Base-by-base conservation (phyloP, 2,329 filamentous ascomycete species). In the Epichloe amarillans region DNA sequence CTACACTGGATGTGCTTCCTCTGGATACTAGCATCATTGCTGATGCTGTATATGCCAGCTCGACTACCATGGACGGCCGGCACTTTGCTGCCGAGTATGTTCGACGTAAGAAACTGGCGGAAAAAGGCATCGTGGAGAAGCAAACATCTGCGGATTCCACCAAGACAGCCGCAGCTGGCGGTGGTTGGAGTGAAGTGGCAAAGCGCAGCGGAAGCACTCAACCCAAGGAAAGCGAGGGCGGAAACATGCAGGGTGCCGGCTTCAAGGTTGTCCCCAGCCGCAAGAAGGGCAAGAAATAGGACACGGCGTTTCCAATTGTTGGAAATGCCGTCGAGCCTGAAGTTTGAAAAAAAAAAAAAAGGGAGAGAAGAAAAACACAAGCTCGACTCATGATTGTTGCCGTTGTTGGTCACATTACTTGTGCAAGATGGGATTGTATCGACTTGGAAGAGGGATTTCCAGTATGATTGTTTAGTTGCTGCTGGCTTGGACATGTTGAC, bases 61-160 rank as follows among this genome's bases (percentile, higher is more conserved):
- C 88, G 2, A 85, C 84, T 60, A 94, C 90, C 1, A 87, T 98
- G 68, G 89, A 98, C 62, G 89, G 88, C 0, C 85, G 86, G 47
- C 88, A 94, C 62, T 97, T 97, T 62, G 89, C 88, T 0, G 87
- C 95, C 53, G 93, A 98, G 66, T 98, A 93, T 62, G 80, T 97
- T 53, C 86, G 90, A 36, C 89, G 91, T 60, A 91, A 90, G 70
- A 94, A 86, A 74, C 79, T 94, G 1, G 91, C 93, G 0, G 91
- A 97, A 59, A 93, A 90, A 72, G 93, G 93, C 39, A 79, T 96
- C 40, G 75, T 95, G 17, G 86, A 89, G 65, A 84, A 87, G 60
- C 79, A 86, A 50, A 75, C 80, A 15, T 73, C 77, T 46, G 75
- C 70, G 47, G 76, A 80, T 3, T 39, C 39, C 46, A 75, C 72